phyloP scores from a whole-genome alignment of 352 stramenopile species.

The Pythium plurisporium region DNA sequence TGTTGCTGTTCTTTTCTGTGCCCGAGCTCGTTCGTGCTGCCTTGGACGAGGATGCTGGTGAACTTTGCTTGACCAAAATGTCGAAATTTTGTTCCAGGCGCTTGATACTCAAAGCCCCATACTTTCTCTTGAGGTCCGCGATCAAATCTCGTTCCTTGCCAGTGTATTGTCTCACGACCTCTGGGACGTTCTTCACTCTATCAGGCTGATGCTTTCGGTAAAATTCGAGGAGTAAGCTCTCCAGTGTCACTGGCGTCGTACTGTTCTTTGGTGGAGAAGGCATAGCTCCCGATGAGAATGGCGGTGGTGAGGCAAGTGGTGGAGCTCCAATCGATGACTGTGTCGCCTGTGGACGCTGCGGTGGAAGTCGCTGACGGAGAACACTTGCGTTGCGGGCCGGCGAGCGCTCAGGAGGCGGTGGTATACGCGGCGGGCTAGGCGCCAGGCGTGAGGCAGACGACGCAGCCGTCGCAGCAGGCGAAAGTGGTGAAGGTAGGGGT shows the following conservation, averaged over 20 bases:
- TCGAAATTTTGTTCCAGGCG: conserved; percentile 56
- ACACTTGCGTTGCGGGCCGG: conserved; percentile 15
- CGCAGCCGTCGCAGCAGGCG: background rate
- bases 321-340: background rate
- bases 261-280: background rate
- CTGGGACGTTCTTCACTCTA: conserved; percentile 55
- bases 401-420: conserved; percentile 11
- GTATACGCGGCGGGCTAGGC: conserved; percentile 12
- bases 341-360: background rate
- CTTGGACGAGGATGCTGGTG: background rate
- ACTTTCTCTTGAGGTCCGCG: conserved; percentile 55
- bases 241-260: conserved; percentile 30
- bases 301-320: background rate
- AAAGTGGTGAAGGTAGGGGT: background rate
- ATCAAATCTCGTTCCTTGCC: conserved; percentile 70
- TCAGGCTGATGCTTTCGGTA: conserved; percentile 78
- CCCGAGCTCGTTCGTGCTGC: background rate
- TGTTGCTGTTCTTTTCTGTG: background rate
- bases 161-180: conserved; percentile 50
- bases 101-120: conserved; percentile 72
- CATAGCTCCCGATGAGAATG: background rate
- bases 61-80: conserved; percentile 26
- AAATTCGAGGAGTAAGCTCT: conserved; percentile 53
- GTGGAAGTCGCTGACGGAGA: conserved; percentile 12
- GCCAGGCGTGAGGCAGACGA: conserved; percentile 2